Evolutionary conservation across 768 basidiomycete genomes (phyloP), one percentile per base, ranked within the genome.

Genomic region (Atractiella rhizophila): DNA sequence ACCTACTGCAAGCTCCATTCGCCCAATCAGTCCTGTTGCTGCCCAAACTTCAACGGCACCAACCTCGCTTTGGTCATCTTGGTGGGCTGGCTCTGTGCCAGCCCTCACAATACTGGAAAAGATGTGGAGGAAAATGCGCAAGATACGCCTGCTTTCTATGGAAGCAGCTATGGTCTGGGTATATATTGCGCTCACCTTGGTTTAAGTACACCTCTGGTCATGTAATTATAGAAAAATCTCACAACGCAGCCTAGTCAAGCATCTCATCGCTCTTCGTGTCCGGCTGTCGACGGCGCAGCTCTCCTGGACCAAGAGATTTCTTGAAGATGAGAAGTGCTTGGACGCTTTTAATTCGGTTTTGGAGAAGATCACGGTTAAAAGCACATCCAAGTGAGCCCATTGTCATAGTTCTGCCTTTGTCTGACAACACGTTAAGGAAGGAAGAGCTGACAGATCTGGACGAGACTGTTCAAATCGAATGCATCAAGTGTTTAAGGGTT

Each of bases 211-310:
- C n/a, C n/a, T n/a, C n/a, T n/a, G n/a, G n/a, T n/a, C n/a, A n/a
- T n/a, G n/a, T n/a, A n/a, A n/a, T n/a, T n/a, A n/a, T n/a, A n/a
- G n/a, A n/a, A 77, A 66, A 50, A 49, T 63, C 4, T 59, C 63
- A 8, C 71, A 75, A 49, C 59, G 66, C 28, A 71, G 69, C 51
- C 64, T 83, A 21, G 64, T 68, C 37, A 82, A 78, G 53, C 71
- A 78, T 51, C 62, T 91, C 2, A 75, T 82, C 31, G 71, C 74
- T 1, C 63, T 94, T 15, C 71, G 83, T 3, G 76, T 85, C 0
- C 76, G 81, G 51, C 62, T 91, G 1, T 79, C 82, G 2, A 85
- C 82, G 0, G 78, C 76, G 0, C 73, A 71, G 44, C 45, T 85
- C 11, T 59, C 64, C 3, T 86, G 81, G 70, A 71, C 83, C 37